Evolutionary conservation across 192 early-diverging fungal genomes (phyloP).

Genomic region (Coemansia sp.): DNA sequence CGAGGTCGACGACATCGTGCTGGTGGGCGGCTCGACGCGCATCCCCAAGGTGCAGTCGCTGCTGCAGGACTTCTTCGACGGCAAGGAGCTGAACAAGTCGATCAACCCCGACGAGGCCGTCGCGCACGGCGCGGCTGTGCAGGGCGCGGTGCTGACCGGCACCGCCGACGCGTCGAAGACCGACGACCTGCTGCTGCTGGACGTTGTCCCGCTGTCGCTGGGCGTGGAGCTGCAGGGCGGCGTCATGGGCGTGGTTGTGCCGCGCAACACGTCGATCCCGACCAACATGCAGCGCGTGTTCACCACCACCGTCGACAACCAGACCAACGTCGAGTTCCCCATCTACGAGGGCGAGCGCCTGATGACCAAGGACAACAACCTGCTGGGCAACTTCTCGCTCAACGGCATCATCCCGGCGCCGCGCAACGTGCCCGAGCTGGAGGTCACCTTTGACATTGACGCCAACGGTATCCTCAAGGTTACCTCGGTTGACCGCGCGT

Average conservation of each 20-base stretch:
- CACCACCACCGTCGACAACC: conserved; percentile 79
- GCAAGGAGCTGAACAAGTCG: conserved; percentile 75
- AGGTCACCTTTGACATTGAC: conserved; percentile 80
- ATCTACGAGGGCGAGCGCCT: conserved; percentile 84
- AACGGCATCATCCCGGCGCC: conserved; percentile 75
- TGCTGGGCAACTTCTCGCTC: conserved; percentile 79
- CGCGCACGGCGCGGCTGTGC: conserved; percentile 88
- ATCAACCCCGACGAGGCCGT: conserved; percentile 98
- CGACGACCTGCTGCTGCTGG: conserved; percentile 74
- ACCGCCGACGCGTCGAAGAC: conserved; percentile 58
- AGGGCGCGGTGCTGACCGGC: conserved; percentile 74
- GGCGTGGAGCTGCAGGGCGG: conserved; percentile 84
- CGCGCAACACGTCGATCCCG: conserved; percentile 80
- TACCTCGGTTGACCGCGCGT: conserved; percentile 85
- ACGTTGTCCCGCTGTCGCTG: conserved; percentile 80
- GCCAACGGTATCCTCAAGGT: conserved; percentile 89
- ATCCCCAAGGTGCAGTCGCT: conserved; percentile 89
- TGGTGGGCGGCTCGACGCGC: conserved; percentile 87
- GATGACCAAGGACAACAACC: conserved; percentile 90
- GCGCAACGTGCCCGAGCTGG: conserved; percentile 70
- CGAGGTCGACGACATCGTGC: conserved; percentile 73
- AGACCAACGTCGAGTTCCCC: conserved; percentile 80
- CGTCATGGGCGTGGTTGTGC: conserved; percentile 77
- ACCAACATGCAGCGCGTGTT: conserved; percentile 76
- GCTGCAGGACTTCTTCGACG: conserved; percentile 72